Conservation (phyloP, 2,329 filamentous ascomycete species). For the Leptographium flavum region DNA sequence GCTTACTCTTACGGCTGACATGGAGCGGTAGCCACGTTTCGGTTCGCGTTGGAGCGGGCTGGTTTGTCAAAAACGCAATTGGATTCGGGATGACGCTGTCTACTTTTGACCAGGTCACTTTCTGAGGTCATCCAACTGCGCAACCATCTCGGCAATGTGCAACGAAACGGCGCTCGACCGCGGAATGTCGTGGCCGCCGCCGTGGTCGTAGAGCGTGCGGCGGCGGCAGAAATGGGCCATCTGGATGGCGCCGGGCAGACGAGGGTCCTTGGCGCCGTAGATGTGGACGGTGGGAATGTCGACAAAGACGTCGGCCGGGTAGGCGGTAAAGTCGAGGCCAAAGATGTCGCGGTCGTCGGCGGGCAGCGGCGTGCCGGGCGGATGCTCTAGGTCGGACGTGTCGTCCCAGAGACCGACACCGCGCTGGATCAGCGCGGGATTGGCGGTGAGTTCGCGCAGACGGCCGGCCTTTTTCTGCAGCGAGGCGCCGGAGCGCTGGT, state of each 20-base stretch:
- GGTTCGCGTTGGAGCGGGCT: no score
- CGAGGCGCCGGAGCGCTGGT: slow-evolving; percentile 13
- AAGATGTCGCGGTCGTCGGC: slow-evolving; percentile 16
- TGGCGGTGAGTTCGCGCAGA: slow-evolving; percentile 14
- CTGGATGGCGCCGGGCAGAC: slow-evolving; percentile 21
- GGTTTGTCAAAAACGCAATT: background rate
- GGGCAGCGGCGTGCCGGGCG: slow-evolving; percentile 15
- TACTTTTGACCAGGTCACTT: no score
- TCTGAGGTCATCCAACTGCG: slow-evolving; percentile 10
- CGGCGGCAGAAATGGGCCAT: slow-evolving; percentile 20
- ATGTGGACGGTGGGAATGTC: slow-evolving; percentile 22
- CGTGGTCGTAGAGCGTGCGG: slow-evolving; percentile 20
- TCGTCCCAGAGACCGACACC: slow-evolving; percentile 22
- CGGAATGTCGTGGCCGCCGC: slow-evolving; percentile 25
- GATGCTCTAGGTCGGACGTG: slow-evolving; percentile 17
- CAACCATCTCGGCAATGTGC: slow-evolving; percentile 18
- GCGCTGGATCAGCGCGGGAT: slow-evolving; percentile 15
- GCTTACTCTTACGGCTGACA: no score
- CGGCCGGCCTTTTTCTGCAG: slow-evolving; percentile 15
- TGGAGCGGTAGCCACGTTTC: no score
- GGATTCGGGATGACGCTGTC: background rate
- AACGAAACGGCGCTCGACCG: slow-evolving; percentile 18
- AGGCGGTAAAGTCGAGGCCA: slow-evolving; percentile 19
- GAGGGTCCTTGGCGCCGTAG: slow-evolving; percentile 21
- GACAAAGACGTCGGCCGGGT: slow-evolving; percentile 18